Conservation (phyloP, 306 rosid genomes). For the Inga leiocalycina region DNA sequence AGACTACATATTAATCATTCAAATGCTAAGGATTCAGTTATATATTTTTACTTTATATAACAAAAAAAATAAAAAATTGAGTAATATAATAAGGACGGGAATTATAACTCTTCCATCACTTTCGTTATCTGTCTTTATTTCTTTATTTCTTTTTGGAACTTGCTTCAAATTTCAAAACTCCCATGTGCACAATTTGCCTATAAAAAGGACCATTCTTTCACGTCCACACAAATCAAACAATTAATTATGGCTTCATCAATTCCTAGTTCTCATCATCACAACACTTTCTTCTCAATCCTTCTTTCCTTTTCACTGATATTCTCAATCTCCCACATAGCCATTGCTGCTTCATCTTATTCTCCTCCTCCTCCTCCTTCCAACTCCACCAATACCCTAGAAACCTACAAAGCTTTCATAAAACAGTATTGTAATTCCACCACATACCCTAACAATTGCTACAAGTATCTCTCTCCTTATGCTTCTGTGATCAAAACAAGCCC, state of each 20-base stretch:
- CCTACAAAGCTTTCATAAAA: constrained; percentile 36
- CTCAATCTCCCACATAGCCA: constrained; percentile 28
- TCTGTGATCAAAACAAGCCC: constrained; percentile 35
- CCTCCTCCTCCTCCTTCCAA: background rate
- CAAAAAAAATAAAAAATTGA: background rate
- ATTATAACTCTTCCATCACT: background rate
- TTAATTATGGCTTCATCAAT: constrained; percentile 24
- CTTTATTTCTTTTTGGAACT: background rate
- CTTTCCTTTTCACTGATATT: constrained; percentile 23
- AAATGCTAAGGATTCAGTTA: background rate
- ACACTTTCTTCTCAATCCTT: constrained; percentile 21
- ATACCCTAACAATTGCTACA: constrained; percentile 42
- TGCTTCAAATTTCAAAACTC: background rate
- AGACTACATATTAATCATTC: background rate
- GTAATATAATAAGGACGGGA: background rate
- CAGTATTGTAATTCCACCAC: constrained; percentile 43
- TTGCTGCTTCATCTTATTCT: constrained; percentile 14
- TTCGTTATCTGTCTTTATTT: background rate
- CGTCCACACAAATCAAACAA: background rate
- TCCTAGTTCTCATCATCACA: background rate
- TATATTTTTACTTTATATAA: background rate
- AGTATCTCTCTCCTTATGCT: constrained; percentile 45
- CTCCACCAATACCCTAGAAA: constrained; percentile 4
- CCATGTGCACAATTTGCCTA: constrained; percentile 29
- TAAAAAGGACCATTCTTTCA: constrained; percentile 32